These are phyloP conservation scores for Mucor velutinosus DNA, from an alignment of 371 early-diverging fungal genomes.

Conservation along the genomic window DNA sequence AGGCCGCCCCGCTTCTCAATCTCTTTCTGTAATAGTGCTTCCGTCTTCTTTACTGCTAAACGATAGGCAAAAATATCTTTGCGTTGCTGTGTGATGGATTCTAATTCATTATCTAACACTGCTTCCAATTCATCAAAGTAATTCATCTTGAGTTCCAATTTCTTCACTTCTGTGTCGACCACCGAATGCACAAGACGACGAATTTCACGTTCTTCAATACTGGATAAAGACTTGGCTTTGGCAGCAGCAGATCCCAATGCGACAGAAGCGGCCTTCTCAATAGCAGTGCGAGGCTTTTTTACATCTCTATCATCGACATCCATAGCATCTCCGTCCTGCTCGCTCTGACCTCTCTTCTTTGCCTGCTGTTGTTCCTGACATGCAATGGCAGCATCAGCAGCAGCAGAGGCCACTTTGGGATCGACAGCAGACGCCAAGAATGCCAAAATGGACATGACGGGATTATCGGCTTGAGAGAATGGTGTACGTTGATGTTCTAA, in stretches of 20 bases:
- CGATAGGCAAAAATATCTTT: constrained; percentile 81
- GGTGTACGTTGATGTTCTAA: constrained; percentile 71
- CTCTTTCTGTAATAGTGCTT: constrained; percentile 53
- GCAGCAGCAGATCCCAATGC: constrained; percentile 73
- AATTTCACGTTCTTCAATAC: constrained; percentile 81
- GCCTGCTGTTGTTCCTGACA: constrained; percentile 19
- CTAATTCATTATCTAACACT: constrained; percentile 81
- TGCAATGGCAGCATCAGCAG: constrained; percentile 54
- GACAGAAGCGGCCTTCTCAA: constrained; percentile 66
- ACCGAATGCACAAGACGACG: constrained; percentile 77
- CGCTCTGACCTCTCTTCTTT: background rate
- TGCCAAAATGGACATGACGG: constrained; percentile 94
- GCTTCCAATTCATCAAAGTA: constrained; percentile 92
- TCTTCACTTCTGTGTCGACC: constrained; percentile 83
- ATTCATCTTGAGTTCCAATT: constrained; percentile 88
- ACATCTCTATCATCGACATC: constrained; percentile 24
- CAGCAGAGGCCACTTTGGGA: constrained; percentile 89
- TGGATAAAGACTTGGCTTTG: constrained; percentile 67
- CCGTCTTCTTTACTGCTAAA: constrained; percentile 63
- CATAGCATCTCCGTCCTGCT: constrained; percentile 43
- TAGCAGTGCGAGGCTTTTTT: constrained; percentile 44
- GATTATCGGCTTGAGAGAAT: constrained; percentile 92
- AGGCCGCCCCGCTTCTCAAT: constrained; percentile 43
- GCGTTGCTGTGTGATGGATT: constrained; percentile 81
- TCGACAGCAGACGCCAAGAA: constrained; percentile 93